Evolutionary conservation across 768 basidiomycete genomes (phyloP).

Genomic region (Amanita fuliginea): DNA sequence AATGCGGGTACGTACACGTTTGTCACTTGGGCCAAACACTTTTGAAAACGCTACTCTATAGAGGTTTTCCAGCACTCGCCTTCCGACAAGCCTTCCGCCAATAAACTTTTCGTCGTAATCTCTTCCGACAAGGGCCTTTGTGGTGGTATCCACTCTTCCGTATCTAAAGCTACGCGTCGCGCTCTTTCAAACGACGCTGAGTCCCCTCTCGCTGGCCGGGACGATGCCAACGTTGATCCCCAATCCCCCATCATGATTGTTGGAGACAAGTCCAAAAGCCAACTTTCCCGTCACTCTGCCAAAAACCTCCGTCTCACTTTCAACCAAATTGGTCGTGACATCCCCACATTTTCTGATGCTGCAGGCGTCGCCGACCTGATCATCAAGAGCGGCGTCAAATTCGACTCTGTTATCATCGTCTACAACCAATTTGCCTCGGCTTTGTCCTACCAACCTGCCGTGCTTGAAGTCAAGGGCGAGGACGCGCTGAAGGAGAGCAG

Average conservation of each 20-base stretch:
- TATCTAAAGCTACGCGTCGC: conserved; percentile 80
- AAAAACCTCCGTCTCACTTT: conserved; percentile 74
- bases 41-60: conserved; percentile 18
- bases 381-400: conserved; percentile 72
- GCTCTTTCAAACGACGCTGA: conserved; percentile 45
- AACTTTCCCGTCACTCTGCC: conserved; percentile 59
- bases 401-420: conserved; percentile 73
- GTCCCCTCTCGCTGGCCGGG: conserved; percentile 34
- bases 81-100: conserved; percentile 55
- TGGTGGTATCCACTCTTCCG: conserved; percentile 98
- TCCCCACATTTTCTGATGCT: conserved; percentile 96
- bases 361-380: conserved; percentile 91
- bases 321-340: conserved; percentile 96
- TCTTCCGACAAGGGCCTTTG: conserved; percentile 99
- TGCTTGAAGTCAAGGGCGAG: conserved; percentile 73
- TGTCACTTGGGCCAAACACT: conserved; percentile 2
- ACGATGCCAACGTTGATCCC: conserved; percentile 34
- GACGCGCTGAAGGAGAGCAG: conserved; percentile 72
- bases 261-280: conserved; percentile 96
- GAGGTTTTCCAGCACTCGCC: conserved; percentile 82
- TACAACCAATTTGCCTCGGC: conserved; percentile 86
- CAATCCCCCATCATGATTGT: conserved; percentile 75
- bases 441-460: conserved; percentile 76
- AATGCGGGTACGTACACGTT: conserved; percentile 59
- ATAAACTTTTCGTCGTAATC: conserved; percentile 86